Evolutionary conservation across 495 filamentous ascomycete genomes (phyloP).

Genomic region (Tuber microsphaerosporum): DNA sequence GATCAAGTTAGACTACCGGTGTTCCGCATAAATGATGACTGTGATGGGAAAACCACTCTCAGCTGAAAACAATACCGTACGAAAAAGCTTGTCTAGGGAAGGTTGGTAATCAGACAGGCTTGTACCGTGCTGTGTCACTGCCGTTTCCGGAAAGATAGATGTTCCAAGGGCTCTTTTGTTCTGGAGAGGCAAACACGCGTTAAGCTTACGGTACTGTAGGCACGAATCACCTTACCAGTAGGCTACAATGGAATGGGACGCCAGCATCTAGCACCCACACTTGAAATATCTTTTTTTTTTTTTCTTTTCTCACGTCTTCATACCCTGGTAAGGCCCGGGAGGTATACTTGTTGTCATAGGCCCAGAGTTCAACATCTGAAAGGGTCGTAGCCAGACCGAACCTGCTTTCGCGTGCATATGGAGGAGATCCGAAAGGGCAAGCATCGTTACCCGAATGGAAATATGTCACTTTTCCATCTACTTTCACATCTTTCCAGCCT

Average conservation of each 20-base stretch:
- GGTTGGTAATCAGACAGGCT: background rate
- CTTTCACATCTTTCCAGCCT: background rate
- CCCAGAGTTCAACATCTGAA: background rate
- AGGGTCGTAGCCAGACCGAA: background rate
- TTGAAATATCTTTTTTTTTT: background rate
- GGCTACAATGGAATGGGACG: background rate
- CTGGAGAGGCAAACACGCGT: background rate
- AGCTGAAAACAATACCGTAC: background rate
- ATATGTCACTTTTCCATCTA: constrained; percentile 1
- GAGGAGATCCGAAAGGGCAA: background rate
- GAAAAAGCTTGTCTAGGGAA: background rate
- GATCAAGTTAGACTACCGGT: too few relatives aligned
- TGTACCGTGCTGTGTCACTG: too few relatives aligned
- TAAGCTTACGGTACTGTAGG: background rate
- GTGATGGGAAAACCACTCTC: background rate
- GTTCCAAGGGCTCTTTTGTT: too few relatives aligned
- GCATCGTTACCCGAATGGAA: constrained; percentile 2
- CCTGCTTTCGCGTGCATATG: background rate
- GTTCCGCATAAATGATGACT: constrained; percentile 1
- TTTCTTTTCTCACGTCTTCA: background rate
- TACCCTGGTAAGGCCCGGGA: background rate
- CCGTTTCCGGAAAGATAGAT: too few relatives aligned
- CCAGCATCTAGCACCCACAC: background rate
- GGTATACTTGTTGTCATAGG: background rate
- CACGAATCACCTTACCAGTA: background rate